Evolutionary conservation across 2,329 filamentous ascomycete species (phyloP).

Genomic region (Penicillium sp.): DNA sequence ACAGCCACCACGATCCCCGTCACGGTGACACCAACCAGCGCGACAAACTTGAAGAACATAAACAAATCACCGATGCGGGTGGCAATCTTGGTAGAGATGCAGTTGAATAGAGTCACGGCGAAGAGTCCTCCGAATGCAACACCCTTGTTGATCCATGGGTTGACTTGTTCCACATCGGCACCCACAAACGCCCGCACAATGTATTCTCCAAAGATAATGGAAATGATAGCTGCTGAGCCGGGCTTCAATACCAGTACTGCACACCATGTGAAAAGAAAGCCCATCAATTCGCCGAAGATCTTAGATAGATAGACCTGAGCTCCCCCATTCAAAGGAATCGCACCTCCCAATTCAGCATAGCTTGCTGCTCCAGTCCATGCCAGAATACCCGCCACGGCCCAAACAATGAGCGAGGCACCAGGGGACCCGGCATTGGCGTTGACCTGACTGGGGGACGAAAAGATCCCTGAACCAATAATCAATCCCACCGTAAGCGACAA

Average conservation of each 20-base stretch:
- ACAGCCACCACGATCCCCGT: slow-evolving; percentile 83
- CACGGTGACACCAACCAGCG: slow-evolving; percentile 77
- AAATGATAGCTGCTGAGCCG: slow-evolving; percentile 85
- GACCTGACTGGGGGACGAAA: slow-evolving; percentile 88
- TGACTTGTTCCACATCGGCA: slow-evolving; percentile 74
- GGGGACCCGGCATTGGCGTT: slow-evolving; percentile 87
- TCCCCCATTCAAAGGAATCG: slow-evolving; percentile 91
- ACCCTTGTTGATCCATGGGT: slow-evolving; percentile 82
- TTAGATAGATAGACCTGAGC: slow-evolving; percentile 91
- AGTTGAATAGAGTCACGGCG: slow-evolving; percentile 78
- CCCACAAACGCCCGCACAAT: slow-evolving; percentile 82
- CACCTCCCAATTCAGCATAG: slow-evolving; percentile 91
- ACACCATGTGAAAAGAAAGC: slow-evolving; percentile 95
- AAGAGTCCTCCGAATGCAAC: slow-evolving; percentile 74
- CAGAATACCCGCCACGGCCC: slow-evolving; percentile 82
- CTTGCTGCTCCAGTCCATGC: slow-evolving; percentile 95
- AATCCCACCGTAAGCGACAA: slow-evolving; percentile 84
- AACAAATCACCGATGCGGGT: slow-evolving; percentile 84
- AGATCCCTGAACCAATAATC: slow-evolving; percentile 95
- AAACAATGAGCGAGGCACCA: slow-evolving; percentile 83
- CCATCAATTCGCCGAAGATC: slow-evolving; percentile 88
- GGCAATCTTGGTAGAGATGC: slow-evolving; percentile 80
- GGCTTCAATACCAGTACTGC: slow-evolving; percentile 92
- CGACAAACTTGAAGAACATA: slow-evolving; percentile 96
- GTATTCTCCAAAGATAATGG: slow-evolving; percentile 98